Percentiles rank a stretch among this genome's conserved stretches.
These are phyloP conservation scores for Malania oleifera DNA, from an alignment of 164 flowering plant genomes.

Conservation along the genomic window DNA sequence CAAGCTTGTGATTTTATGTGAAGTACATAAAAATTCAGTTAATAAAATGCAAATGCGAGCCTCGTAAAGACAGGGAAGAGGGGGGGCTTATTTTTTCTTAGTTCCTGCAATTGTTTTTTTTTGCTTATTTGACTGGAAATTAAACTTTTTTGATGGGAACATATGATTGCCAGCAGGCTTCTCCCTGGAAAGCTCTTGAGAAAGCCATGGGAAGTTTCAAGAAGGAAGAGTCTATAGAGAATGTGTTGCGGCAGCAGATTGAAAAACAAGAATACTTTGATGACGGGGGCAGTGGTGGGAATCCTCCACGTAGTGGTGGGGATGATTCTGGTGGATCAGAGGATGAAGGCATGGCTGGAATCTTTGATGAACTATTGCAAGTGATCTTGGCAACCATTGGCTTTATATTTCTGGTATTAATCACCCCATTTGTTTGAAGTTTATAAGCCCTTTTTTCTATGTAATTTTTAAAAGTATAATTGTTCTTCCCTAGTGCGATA, in stretches of 20 bases:
- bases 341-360: constrained; percentile 46
- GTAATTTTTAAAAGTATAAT: neutral
- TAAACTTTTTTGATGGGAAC: neutral
- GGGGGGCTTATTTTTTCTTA: neutral
- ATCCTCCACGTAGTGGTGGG: constrained; percentile 35
- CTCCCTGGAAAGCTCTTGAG: constrained; percentile 67
- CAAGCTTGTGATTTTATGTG: too few relatives aligned
- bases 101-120: neutral
- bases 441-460: neutral
- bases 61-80: neutral
- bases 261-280: constrained; percentile 50
- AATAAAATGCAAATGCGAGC: neutral
- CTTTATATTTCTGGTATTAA: constrained; percentile 58
- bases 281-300: constrained; percentile 39
- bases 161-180: constrained; percentile 29
- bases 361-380: constrained; percentile 61
- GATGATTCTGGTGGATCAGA: constrained; percentile 43
- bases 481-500: neutral
- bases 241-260: constrained; percentile 59
- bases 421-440: neutral
- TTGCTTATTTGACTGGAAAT: neutral
- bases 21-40: neutral
- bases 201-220: constrained; percentile 46
- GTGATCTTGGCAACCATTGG: constrained; percentile 62
- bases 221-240: constrained; percentile 52